Conservation (phyloP, 208 protist species). For the Strigomonas culicis region DNA sequence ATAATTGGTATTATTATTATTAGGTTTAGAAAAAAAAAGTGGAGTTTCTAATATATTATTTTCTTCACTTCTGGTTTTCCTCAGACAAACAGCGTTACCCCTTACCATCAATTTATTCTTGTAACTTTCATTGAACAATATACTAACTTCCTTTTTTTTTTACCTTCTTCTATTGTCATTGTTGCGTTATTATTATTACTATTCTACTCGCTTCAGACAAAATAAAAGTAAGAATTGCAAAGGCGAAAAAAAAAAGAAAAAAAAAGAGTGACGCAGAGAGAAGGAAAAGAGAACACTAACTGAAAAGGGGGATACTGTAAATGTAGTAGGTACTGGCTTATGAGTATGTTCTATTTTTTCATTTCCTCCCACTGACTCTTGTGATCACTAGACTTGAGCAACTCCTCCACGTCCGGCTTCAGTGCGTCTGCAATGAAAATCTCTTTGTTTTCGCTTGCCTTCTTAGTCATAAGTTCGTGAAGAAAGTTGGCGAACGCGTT, state of each 20-base stretch:
- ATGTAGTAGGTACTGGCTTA: not conserved
- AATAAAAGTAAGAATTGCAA: not conserved
- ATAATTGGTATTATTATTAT: not conserved
- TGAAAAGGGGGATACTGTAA: not conserved
- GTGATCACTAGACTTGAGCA: slow-evolving; percentile 38
- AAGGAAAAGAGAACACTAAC: not conserved
- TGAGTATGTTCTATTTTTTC: slow-evolving; percentile 41
- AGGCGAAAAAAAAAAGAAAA: slow-evolving; percentile 13
- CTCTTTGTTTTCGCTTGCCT: slow-evolving; percentile 65
- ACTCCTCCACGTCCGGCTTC: slow-evolving; percentile 37
- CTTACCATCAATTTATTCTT: not conserved
- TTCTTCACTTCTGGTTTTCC: no score
- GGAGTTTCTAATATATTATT: not conserved
- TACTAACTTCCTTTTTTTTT: not conserved
- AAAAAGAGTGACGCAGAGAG: slow-evolving; percentile 15
- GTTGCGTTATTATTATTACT: not conserved
- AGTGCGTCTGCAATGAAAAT: slow-evolving; percentile 47
- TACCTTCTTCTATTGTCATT: slow-evolving; percentile 2
- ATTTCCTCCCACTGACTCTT: slow-evolving; percentile 57
- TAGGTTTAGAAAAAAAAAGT: slow-evolving; percentile 13
- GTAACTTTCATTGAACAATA: not conserved
- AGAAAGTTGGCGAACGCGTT: slow-evolving; percentile 51
- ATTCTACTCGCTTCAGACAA: not conserved
- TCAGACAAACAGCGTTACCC: no score
- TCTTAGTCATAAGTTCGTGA: slow-evolving; percentile 53